These are phyloP conservation scores for Coccomyxa sp. DNA, from an alignment of 139 green algal genomes.

Conservation along the genomic window DNA sequence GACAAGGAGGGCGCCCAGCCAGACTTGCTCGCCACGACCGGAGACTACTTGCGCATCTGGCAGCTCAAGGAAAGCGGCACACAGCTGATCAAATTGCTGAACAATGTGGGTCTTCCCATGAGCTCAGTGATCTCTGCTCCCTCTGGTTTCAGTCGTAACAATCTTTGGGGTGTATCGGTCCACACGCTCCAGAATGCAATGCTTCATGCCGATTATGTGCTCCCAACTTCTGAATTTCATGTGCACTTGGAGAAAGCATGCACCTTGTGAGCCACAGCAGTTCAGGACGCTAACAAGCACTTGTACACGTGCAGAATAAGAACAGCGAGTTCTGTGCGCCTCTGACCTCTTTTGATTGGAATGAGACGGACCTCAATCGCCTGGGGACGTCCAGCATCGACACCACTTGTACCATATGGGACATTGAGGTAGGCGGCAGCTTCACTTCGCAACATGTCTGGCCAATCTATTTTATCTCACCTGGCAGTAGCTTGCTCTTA, in stretches of 20 bases:
- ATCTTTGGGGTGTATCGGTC: background rate
- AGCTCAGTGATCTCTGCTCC: too few species aligned
- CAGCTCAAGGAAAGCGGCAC: constrained; percentile 68
- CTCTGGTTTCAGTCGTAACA: background rate
- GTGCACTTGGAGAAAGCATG: too few species aligned
- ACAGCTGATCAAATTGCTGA: constrained; percentile 73
- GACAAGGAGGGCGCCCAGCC: constrained; percentile 53
- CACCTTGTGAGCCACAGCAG: too few species aligned
- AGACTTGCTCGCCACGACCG: constrained; percentile 89
- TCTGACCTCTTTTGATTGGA: constrained; percentile 98
- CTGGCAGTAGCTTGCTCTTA: too few species aligned
- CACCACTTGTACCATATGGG: constrained; percentile 97
- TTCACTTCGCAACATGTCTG: background rate
- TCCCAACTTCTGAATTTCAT: too few species aligned
- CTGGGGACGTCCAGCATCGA: constrained; percentile 92
- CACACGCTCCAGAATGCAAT: too few species aligned
- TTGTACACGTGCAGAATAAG: constrained; percentile 52
- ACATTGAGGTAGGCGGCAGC: constrained; percentile 70
- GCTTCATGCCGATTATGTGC: too few species aligned
- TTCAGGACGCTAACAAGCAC: too few species aligned
- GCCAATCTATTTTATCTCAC: too few species aligned
- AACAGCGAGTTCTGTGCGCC: constrained; percentile 85
- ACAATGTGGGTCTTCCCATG: constrained; percentile 51
- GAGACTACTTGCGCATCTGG: constrained; percentile 92
- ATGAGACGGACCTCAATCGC: constrained; percentile 77